A percentile compares a stretch with the other conserved stretches of the same genome.
Conservation (phyloP, 2,329 filamentous ascomycete species). For the Coniochaeta ligniaria region DNA sequence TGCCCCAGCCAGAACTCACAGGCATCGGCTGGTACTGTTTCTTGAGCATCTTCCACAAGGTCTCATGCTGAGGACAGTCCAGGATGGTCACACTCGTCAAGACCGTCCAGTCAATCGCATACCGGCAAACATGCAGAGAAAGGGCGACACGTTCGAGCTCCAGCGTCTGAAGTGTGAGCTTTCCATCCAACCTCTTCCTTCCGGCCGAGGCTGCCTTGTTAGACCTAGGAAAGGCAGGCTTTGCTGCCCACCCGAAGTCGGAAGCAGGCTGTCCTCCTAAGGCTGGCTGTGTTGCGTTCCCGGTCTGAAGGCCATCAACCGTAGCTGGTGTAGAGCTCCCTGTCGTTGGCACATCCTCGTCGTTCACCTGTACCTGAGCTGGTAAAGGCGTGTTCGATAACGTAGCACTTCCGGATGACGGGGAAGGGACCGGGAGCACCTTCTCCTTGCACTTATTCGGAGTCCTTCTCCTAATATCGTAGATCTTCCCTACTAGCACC, state of each 20-base stretch:
- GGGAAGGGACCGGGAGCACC: not conserved
- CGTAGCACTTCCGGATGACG: not conserved
- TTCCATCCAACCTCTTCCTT: constrained; percentile 39
- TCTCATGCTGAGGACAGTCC: constrained; percentile 64
- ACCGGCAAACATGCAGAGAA: constrained; percentile 63
- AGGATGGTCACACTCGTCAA: constrained; percentile 68
- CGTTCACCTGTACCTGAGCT: not conserved
- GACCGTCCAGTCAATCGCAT: constrained; percentile 67
- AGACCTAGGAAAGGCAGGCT: not conserved
- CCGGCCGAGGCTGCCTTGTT: constrained; percentile 1
- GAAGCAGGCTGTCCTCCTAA: not conserved
- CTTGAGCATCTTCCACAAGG: constrained; percentile 66
- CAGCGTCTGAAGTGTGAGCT: constrained; percentile 61
- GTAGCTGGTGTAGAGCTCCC: not conserved
- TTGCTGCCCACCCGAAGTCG: not conserved
- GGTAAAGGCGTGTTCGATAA: not conserved
- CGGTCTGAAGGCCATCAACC: not conserved
- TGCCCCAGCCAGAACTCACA: constrained; percentile 17
- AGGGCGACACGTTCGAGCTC: constrained; percentile 70
- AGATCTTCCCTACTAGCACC: constrained; percentile 59
- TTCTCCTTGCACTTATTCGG: constrained; percentile 10
- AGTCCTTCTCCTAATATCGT: constrained; percentile 41
- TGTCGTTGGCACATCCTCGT: not conserved
- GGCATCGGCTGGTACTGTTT: constrained; percentile 48
- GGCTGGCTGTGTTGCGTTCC: not conserved